Evolutionary conservation across 257 asterid genomes (phyloP), one percentile per base, ranked within the genome.

Genomic region (Dorcoceras hygrometricum): DNA sequence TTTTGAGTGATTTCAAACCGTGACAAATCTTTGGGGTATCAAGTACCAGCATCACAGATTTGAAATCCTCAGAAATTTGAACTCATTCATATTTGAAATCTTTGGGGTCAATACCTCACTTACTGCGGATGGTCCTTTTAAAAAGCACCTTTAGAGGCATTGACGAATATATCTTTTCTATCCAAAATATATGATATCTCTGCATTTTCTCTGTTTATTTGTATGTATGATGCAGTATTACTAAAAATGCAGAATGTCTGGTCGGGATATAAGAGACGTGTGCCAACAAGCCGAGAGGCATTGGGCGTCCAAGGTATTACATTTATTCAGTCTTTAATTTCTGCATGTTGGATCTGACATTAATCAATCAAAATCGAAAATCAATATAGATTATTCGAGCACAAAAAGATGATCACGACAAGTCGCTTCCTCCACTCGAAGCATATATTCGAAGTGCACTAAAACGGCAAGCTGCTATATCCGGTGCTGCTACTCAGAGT

Each of bases 251-350:
- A 90, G 99, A 32, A 86, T 92, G 96, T 92, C 96, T 1, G 98
- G 95, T 50, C 89, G 97, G 39, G 97, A 90, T 78, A 90, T 90
- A 63, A 86, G 92, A 73, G 95, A 90, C 65, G 94, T 90, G 36
- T 93, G 99, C 76, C 99, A 90, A 71, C 99, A 93, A 78, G 95
- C 99, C 1, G 97, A 93, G 84, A 79, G 99, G 80, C 89, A 68
- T 39, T 93, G 99, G 97, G 99, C 97, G 59, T 93, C 99, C 43
- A 93, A 90, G 99, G 99, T 93, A 82, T 39, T 32, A 59, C 32
- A 63, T 60, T 43, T 50, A 14, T 29, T 57, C 48, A 2, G 12
- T 24, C 26, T 32, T 34, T 5, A 4, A 25, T 39, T 2, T 23
- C 20, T 23, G 34, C 55, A 23, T 1, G n/a, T 60, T 64, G 62